These are phyloP conservation scores for Trypanosoma rangeli DNA, from an alignment of 208 protist species.

Conservation along the genomic window DNA sequence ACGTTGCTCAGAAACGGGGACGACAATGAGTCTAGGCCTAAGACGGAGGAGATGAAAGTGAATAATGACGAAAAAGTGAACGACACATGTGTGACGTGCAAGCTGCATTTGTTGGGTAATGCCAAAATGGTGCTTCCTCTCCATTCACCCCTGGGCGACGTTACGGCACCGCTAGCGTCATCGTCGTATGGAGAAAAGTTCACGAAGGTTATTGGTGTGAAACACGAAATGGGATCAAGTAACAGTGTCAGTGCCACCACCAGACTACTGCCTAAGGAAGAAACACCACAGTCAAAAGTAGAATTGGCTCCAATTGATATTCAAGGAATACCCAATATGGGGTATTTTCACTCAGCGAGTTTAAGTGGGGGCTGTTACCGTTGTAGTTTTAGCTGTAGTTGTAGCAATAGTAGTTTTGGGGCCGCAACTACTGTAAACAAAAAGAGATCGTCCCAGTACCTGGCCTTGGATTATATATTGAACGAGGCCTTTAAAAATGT, in stretches of 20 bases:
- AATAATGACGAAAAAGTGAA: not conserved
- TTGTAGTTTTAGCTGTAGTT: constrained; percentile 5
- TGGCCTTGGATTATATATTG: constrained; percentile 16
- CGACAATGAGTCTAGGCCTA: not conserved
- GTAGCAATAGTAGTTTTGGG: constrained; percentile 6
- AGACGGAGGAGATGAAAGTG: not conserved
- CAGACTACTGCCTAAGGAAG: not conserved
- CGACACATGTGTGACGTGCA: not conserved
- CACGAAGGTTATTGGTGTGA: not conserved
- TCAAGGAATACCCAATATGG: not conserved
- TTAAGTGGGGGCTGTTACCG: not conserved
- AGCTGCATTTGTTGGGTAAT: not conserved
- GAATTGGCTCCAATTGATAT: not conserved
- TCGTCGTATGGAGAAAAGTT: not conserved
- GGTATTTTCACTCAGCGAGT: not conserved
- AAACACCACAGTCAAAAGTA: not conserved
- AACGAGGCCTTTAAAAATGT: not conserved
- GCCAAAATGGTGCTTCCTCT: not conserved
- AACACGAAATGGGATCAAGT: not conserved
- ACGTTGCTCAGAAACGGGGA: not conserved
- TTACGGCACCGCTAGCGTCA: not conserved
- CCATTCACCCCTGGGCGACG: too few species aligned
- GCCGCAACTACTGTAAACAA: not conserved
- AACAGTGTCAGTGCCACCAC: not conserved
- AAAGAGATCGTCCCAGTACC: not conserved